Conservation (phyloP, 306 rosid genomes). For the Vigna angularis region DNA sequence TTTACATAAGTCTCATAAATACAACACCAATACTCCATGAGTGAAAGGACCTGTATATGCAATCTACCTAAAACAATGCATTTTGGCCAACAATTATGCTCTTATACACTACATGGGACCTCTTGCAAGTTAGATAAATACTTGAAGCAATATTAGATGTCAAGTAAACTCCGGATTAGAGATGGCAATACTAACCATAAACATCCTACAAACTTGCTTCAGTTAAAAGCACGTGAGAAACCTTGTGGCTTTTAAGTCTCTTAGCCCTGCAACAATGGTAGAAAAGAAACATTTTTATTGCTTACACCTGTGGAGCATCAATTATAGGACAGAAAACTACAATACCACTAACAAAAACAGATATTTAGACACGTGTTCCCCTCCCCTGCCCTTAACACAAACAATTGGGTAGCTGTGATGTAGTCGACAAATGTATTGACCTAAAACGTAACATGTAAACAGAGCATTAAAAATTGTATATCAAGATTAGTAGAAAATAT, state of each 20-base stretch:
- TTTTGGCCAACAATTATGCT: neutral
- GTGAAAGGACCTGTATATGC: neutral
- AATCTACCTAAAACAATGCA: neutral
- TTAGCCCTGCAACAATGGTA: slow-evolving; percentile 52
- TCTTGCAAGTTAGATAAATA: neutral
- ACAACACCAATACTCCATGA: neutral
- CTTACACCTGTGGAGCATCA: neutral
- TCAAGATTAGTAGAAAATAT: too few relatives aligned
- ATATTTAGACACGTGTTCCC: neutral
- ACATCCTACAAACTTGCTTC: slow-evolving; percentile 6
- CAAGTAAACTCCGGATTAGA: slow-evolving; percentile 4
- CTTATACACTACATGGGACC: neutral
- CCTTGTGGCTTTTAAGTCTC: slow-evolving; percentile 12
- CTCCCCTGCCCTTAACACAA: neutral
- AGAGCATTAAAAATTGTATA: neutral
- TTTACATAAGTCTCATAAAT: neutral
- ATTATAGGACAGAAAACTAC: neutral
- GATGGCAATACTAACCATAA: slow-evolving; percentile 6
- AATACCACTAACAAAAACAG: neutral
- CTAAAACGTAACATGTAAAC: neutral
- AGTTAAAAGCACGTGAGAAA: neutral
- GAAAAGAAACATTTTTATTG: neutral
- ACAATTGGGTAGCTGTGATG: neutral
- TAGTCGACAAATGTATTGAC: neutral
- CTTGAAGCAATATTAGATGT: neutral